phyloP scores from a whole-genome alignment of 192 early-diverging fungal species.

The Backusella morwellensis region DNA sequence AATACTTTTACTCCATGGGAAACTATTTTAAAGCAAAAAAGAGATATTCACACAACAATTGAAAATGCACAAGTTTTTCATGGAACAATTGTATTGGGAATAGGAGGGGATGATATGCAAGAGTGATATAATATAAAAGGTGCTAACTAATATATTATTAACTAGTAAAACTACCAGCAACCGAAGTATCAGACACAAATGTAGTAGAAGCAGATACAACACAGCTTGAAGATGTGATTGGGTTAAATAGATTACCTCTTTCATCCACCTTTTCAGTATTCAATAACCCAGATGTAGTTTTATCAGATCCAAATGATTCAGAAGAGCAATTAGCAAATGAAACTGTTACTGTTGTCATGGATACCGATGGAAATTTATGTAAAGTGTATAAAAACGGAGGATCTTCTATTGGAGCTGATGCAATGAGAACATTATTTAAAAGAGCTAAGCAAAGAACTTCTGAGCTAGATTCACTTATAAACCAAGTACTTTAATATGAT shows the following conservation, averaged over 20 bases:
- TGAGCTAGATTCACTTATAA: not conserved
- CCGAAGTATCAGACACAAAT: slow-evolving; percentile 59
- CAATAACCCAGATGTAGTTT: slow-evolving; percentile 42
- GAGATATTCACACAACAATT: no score
- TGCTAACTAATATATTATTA: not conserved
- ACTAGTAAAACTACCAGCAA: slow-evolving; percentile 71
- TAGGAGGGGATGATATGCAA: not conserved
- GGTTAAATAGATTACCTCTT: slow-evolving; percentile 47
- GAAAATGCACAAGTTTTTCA: no score
- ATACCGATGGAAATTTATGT: slow-evolving; percentile 55
- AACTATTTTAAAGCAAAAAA: not conserved
- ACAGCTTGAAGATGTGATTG: slow-evolving; percentile 40
- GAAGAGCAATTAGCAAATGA: slow-evolving; percentile 64
- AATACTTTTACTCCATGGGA: not conserved
- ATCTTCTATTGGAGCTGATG: slow-evolving; percentile 33
- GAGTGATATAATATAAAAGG: not conserved
- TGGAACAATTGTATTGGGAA: not conserved
- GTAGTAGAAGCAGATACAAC: slow-evolving; percentile 62
- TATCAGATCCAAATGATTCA: slow-evolving; percentile 72
- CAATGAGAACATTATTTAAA: not conserved
- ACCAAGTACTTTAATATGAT: not conserved
- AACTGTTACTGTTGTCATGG: slow-evolving; percentile 54
- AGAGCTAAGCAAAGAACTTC: not conserved
- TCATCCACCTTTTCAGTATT: slow-evolving; percentile 68
- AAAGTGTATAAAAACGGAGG: slow-evolving; percentile 61